phyloP scores from a whole-genome alignment of 371 early-diverging fungal species.

The Lichtheimia ramosa region DNA sequence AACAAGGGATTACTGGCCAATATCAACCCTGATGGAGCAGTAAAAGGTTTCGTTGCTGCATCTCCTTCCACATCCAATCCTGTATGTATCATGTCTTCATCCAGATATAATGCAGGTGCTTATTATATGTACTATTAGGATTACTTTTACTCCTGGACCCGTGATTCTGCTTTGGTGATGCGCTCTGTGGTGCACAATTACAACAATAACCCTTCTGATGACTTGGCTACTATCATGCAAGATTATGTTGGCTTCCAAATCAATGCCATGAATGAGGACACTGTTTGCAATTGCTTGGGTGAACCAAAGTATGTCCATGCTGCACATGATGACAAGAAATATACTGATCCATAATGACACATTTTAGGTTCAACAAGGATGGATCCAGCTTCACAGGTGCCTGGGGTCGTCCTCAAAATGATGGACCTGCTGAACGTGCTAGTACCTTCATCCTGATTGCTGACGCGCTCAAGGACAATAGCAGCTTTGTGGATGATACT shows the following conservation, averaged over 20 bases:
- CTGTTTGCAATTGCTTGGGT: conserved; percentile 56
- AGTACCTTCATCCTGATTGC: conserved; percentile 52
- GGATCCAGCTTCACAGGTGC: conserved; percentile 16
- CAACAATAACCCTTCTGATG: conserved; percentile 8
- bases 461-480: conserved; percentile 15
- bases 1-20: conserved; percentile 15
- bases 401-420: conserved; percentile 68
- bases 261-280: conserved; percentile 19
- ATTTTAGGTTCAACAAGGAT: conserved; percentile 30
- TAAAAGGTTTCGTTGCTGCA: conserved; percentile 38
- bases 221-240: conserved; percentile 12
- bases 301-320: conserved; percentile 62
- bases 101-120: no score
- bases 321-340: conserved; percentile 28
- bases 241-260: conserved; percentile 42
- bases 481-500: conserved; percentile 6
- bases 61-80: conserved; percentile 47
- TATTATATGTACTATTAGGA: conserved; percentile 19
- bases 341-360: conserved; percentile 48
- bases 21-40: conserved; percentile 36
- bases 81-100: background rate
- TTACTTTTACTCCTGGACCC: conserved; percentile 81
- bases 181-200: conserved; percentile 19
- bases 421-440: conserved; percentile 82
- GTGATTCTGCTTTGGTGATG: conserved; percentile 69